Conservation (phyloP, 345 rosid genomes). For the Rhodomyrtus tomentosa region DNA sequence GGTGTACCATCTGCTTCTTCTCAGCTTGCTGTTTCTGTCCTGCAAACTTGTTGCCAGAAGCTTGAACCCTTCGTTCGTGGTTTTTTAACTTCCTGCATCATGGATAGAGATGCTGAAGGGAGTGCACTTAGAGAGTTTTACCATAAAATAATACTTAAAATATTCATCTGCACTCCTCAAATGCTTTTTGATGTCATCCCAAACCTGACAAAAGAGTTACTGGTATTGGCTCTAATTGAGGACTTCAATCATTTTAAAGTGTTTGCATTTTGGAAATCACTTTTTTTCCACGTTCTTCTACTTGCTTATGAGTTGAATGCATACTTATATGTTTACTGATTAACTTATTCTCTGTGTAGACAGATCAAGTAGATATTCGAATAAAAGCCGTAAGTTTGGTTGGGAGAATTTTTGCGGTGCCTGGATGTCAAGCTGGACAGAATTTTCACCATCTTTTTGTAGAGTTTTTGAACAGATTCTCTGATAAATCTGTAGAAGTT, state of each 20-base stretch:
- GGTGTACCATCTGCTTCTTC: constrained; percentile 40
- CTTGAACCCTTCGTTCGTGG: constrained; percentile 68
- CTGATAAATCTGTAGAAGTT: constrained; percentile 84
- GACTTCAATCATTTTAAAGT: not conserved
- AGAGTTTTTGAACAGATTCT: constrained; percentile 81
- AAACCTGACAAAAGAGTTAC: constrained; percentile 60
- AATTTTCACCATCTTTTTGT: constrained; percentile 46
- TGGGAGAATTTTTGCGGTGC: constrained; percentile 59
- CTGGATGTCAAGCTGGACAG: constrained; percentile 37
- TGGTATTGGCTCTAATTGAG: constrained; percentile 26
- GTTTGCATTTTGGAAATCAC: not conserved
- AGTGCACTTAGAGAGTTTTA: constrained; percentile 64
- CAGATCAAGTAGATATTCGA: constrained; percentile 87
- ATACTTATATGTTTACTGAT: not conserved
- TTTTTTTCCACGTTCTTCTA: not conserved
- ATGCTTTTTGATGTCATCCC: constrained; percentile 72
- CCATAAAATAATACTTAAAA: constrained; percentile 64
- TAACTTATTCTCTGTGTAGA: constrained; percentile 21
- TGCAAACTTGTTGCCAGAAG: constrained; percentile 50
- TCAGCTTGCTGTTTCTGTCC: constrained; percentile 71
- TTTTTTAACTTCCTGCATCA: constrained; percentile 62
- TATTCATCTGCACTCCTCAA: constrained; percentile 67
- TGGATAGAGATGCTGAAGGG: constrained; percentile 52
- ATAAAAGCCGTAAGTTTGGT: constrained; percentile 71
- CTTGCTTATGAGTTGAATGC: not conserved